Evolutionary conservation across 768 basidiomycete species (phyloP).

Genomic region (Guyanaporus albipodus): DNA sequence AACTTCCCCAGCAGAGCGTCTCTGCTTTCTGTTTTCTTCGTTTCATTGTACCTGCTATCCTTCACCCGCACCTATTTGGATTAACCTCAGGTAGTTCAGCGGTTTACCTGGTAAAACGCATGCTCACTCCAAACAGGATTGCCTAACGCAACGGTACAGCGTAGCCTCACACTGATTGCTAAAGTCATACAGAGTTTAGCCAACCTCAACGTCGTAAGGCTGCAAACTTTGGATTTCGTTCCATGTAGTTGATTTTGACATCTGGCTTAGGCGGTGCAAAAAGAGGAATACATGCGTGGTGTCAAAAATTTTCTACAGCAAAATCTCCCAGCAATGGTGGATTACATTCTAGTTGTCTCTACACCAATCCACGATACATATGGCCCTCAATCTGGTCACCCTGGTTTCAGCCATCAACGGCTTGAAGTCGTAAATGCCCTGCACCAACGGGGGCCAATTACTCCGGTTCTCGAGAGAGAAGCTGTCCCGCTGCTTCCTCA

Average conservation of each 20-base stretch:
- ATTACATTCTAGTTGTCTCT: constrained; percentile 74
- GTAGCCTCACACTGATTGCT: constrained; percentile 80
- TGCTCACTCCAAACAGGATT: constrained; percentile 47
- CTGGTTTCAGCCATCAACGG: constrained; percentile 45
- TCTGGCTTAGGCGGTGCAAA: constrained; percentile 50
- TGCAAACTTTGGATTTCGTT: background rate
- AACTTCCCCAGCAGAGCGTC: constrained; percentile 77
- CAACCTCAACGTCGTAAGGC: constrained; percentile 70
- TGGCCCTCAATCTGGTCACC: constrained; percentile 26
- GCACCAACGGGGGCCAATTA: constrained; percentile 50
- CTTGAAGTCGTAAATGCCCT: constrained; percentile 52
- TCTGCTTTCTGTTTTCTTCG: constrained; percentile 88
- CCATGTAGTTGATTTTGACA: constrained; percentile 2
- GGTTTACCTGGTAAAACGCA: background rate
- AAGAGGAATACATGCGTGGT: constrained; percentile 79
- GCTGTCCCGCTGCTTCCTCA: constrained; percentile 70
- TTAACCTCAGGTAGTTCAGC: constrained; percentile 59
- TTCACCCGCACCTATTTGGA: constrained; percentile 84
- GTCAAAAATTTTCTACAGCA: constrained; percentile 69
- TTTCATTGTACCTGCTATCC: constrained; percentile 85
- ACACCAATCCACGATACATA: constrained; percentile 38
- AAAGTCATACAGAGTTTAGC: constrained; percentile 89
- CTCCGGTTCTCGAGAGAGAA: constrained; percentile 61
- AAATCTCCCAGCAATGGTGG: constrained; percentile 66
- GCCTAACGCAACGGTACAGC: constrained; percentile 61